Evolutionary conservation across 2,329 filamentous ascomycete genomes (phyloP).

Genomic region (Clonostachys chloroleuca): DNA sequence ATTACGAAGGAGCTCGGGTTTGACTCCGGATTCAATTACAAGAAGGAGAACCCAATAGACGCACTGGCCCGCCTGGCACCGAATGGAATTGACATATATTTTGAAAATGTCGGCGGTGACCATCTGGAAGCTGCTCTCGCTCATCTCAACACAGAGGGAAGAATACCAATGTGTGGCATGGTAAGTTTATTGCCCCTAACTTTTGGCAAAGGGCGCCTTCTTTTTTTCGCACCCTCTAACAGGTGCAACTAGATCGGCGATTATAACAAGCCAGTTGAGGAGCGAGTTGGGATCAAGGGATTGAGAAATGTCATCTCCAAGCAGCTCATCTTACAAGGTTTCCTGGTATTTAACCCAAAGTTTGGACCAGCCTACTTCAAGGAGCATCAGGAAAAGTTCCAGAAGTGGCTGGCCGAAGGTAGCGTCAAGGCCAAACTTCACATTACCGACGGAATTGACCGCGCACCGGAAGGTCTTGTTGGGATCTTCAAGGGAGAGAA

Average conservation of each 20-base stretch:
- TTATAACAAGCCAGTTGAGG: conserved; percentile 57
- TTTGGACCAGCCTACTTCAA: conserved; percentile 62
- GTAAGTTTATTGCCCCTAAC: conserved; percentile 20
- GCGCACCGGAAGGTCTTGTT: conserved; percentile 69
- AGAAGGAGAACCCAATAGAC: conserved; percentile 67
- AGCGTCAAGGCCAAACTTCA: conserved; percentile 66
- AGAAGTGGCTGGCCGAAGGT: conserved; percentile 73
- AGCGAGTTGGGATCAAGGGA: conserved; percentile 65
- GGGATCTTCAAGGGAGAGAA: conserved; percentile 76
- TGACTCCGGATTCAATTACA: conserved; percentile 77
- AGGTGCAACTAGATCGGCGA: conserved; percentile 49
- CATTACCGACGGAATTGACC: conserved; percentile 73
- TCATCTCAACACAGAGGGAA: conserved; percentile 54
- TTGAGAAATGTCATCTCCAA: conserved; percentile 61
- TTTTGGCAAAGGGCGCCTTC: too few relatives aligned
- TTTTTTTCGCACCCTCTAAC: background rate
- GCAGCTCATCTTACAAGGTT: conserved; percentile 68
- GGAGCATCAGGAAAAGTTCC: conserved; percentile 73
- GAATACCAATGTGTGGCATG: conserved; percentile 64
- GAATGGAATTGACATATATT: conserved; percentile 69
- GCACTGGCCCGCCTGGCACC: conserved; percentile 69
- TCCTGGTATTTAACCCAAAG: conserved; percentile 63
- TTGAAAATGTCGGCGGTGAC: conserved; percentile 49
- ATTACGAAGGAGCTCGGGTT: conserved; percentile 44
- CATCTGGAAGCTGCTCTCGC: conserved; percentile 41